Conservation (phyloP, 23 red algal genomes). For the Gracilariopsis chorda region DNA sequence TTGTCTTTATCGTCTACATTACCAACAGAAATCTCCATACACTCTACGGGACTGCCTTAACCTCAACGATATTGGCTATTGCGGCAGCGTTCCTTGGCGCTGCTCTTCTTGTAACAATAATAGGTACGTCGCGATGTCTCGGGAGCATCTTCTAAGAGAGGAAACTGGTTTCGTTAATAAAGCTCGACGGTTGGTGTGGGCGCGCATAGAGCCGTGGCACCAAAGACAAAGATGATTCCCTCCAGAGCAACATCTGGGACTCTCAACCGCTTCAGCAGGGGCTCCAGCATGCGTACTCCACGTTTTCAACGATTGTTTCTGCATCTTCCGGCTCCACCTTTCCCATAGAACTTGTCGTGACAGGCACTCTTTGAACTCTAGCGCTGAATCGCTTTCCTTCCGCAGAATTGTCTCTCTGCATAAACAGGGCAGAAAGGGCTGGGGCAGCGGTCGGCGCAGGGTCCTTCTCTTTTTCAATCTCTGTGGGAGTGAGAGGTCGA, state of each 20-base stretch:
- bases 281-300: constrained; percentile 68
- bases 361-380: constrained; percentile 40
- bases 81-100: too few species aligned
- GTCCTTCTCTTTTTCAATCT: constrained; percentile 43
- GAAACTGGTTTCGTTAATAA: too few species aligned
- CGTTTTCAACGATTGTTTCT: constrained; percentile 54
- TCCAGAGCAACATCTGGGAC: neutral
- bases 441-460: neutral
- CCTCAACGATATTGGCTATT: too few species aligned
- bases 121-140: too few species aligned
- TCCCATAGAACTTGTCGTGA: neutral
- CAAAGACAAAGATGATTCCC: too few species aligned
- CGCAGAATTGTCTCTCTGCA: constrained; percentile 25
- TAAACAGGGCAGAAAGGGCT: constrained; percentile 34
- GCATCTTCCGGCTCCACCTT: constrained; percentile 34
- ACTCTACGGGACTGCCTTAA: too few species aligned
- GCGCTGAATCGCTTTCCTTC: constrained; percentile 60
- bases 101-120: too few species aligned
- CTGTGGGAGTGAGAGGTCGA: constrained; percentile 27
- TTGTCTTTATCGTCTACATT: too few species aligned
- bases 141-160: too few species aligned
- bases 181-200: too few species aligned
- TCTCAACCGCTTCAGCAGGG: constrained; percentile 4
- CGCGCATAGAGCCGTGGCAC: too few species aligned
- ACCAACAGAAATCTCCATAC: too few species aligned